These are phyloP conservation scores for Gyromitra esculenta DNA, from an alignment of 2,329 filamentous ascomycete species.

Conservation along the genomic window DNA sequence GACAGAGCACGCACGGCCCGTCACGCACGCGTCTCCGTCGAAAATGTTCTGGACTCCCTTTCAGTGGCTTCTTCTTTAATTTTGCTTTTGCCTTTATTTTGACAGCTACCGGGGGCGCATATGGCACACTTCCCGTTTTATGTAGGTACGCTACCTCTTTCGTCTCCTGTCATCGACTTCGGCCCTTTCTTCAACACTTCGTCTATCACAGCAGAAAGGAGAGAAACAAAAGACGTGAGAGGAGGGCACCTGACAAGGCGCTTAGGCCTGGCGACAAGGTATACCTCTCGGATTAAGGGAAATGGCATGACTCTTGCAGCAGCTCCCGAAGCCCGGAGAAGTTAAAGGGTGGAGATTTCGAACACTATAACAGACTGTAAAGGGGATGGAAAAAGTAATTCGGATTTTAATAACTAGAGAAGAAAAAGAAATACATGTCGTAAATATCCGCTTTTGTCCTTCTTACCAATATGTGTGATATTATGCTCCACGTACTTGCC, in stretches of 20 bases:
- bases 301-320: conserved; percentile 48
- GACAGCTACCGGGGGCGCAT: conserved; percentile 48
- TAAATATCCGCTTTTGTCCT: conserved; percentile 36
- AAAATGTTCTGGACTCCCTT: conserved; percentile 40
- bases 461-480: conserved; percentile 23
- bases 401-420: conserved; percentile 8
- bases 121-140: conserved; percentile 44
- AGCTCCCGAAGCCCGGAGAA: conserved; percentile 32
- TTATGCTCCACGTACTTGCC: conserved; percentile 16
- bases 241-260: conserved; percentile 36
- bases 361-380: conserved; percentile 22
- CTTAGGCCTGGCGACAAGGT: conserved; percentile 50
- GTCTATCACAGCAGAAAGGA: conserved; percentile 22
- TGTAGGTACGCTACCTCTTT: conserved; percentile 41
- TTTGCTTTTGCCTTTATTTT: conserved; percentile 48
- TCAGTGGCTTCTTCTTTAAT: conserved; percentile 31
- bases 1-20: conserved; percentile 40
- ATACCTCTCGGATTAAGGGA: conserved; percentile 20
- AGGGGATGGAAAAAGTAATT: conserved; percentile 33
- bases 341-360: conserved; percentile 24
- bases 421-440: conserved; percentile 31
- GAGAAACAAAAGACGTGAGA: conserved; percentile 34
- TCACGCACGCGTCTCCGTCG: conserved; percentile 20
- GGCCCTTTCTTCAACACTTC: conserved; percentile 30
- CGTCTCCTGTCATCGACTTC: conserved; percentile 7